Conservation (phyloP, 257 asterid genomes). For the Prunella vulgaris region DNA sequence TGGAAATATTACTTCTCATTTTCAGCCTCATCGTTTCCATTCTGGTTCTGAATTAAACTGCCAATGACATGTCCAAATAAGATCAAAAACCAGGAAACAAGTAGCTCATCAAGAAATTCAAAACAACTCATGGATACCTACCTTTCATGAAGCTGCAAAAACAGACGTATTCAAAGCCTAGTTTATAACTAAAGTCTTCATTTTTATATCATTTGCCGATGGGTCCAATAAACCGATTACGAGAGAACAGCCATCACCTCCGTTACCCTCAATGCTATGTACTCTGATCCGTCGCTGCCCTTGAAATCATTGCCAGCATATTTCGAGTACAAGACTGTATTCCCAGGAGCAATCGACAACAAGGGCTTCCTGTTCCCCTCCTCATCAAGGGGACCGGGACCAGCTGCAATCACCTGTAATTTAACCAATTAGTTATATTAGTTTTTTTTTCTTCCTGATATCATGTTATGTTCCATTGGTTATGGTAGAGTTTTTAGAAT, state of each 20-base stretch:
- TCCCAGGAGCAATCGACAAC: conserved; percentile 60
- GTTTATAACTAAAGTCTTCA: conserved; percentile 19
- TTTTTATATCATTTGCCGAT: background rate
- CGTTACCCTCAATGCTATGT: conserved; percentile 64
- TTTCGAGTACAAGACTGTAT: conserved; percentile 76
- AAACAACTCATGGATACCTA: background rate
- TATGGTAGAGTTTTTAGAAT: background rate
- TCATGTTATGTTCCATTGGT: background rate
- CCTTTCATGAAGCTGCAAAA: conserved; percentile 18
- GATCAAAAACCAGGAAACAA: background rate
- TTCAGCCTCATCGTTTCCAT: background rate
- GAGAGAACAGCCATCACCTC: conserved; percentile 85
- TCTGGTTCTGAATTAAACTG: background rate
- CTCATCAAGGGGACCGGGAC: conserved; percentile 81
- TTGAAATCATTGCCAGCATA: conserved; percentile 88
- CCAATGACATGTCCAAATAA: background rate
- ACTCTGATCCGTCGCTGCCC: conserved; percentile 69
- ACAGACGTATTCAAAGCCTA: background rate
- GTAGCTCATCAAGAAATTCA: background rate
- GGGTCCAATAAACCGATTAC: conserved; percentile 21
- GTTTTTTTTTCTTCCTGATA: background rate
- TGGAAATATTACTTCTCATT: background rate
- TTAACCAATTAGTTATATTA: background rate
- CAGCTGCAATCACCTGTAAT: conserved; percentile 73
- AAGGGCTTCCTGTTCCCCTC: conserved; percentile 78